These are phyloP conservation scores for Backusella morwellensis DNA, from an alignment of 192 early-diverging fungal species.

Conservation along the genomic window DNA sequence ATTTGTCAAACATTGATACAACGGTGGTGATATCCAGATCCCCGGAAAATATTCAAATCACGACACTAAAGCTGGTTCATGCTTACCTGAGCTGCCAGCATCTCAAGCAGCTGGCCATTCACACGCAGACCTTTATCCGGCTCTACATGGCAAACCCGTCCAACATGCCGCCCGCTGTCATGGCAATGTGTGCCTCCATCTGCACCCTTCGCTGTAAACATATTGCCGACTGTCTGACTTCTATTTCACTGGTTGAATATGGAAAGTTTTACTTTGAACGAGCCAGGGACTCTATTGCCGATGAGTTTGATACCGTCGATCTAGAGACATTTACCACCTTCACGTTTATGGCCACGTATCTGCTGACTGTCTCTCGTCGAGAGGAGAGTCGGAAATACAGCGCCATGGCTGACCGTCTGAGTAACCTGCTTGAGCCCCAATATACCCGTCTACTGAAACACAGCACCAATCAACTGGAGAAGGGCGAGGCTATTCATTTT, in stretches of 20 bases:
- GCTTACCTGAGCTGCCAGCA: constrained; percentile 8
- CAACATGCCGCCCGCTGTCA: not conserved
- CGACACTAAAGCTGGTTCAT: constrained; percentile 1
- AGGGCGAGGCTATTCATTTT: not conserved
- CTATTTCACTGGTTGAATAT: not conserved
- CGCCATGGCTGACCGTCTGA: not conserved
- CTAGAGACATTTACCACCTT: constrained; percentile 11
- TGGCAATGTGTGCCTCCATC: constrained; percentile 12
- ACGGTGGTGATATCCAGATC: not conserved
- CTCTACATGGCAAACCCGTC: not conserved
- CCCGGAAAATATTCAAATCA: not conserved
- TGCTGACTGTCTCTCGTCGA: not conserved
- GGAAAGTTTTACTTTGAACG: constrained; percentile 11
- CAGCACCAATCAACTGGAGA: not conserved
- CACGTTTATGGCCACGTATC: not conserved
- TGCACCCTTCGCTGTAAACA: constrained; percentile 17
- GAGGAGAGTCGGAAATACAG: not conserved
- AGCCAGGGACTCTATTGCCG: constrained; percentile 6
- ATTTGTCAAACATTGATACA: not conserved
- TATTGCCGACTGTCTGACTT: not conserved
- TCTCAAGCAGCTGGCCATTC: constrained; percentile 13
- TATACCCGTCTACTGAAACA: not conserved
- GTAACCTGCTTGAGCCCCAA: not conserved
- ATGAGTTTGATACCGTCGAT: constrained; percentile 3
- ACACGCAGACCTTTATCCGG: constrained; percentile 10